A percentile compares a stretch with the other conserved stretches of the same genome.
Conservation (phyloP, 2,329 filamentous ascomycete genomes). For the Coniochaeta sp. region DNA sequence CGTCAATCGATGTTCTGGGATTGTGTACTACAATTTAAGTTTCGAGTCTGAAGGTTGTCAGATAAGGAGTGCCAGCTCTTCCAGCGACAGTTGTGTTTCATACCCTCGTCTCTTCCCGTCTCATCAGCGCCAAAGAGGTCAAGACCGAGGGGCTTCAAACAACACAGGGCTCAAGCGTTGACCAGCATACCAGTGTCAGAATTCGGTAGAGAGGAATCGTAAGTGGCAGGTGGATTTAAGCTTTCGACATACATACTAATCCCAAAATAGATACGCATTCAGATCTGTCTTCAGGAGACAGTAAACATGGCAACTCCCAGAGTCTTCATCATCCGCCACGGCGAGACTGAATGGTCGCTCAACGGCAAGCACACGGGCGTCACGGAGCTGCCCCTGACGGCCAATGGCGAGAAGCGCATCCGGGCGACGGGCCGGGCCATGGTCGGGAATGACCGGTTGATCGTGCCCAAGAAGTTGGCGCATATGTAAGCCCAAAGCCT, state of each 20-base stretch:
- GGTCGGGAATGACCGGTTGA: conserved; percentile 75
- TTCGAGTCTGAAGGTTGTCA: not conserved
- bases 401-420: conserved; percentile 71
- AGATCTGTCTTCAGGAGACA: not conserved
- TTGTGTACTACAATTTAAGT: too few species aligned
- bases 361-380: conserved; percentile 77
- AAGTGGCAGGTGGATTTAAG: not conserved
- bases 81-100: not conserved
- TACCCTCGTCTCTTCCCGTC: not conserved
- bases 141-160: not conserved
- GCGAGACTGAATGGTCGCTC: conserved; percentile 93
- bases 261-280: not conserved
- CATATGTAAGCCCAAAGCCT: conserved; percentile 62
- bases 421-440: conserved; percentile 74
- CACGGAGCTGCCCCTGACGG: conserved; percentile 81
- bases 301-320: conserved; percentile 49
- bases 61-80: not conserved
- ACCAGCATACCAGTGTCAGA: too few species aligned
- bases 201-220: not conserved
- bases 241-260: not conserved
- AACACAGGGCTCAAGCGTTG: not conserved
- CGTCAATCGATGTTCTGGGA: not conserved
- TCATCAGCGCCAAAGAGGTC: not conserved
- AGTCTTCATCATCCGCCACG: conserved; percentile 80
- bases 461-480: conserved; percentile 72